Percentiles rank a stretch among this genome's conserved stretches.
Conservation (phyloP, 2,329 filamentous ascomycete genomes). For the Talaromyces sp. region DNA sequence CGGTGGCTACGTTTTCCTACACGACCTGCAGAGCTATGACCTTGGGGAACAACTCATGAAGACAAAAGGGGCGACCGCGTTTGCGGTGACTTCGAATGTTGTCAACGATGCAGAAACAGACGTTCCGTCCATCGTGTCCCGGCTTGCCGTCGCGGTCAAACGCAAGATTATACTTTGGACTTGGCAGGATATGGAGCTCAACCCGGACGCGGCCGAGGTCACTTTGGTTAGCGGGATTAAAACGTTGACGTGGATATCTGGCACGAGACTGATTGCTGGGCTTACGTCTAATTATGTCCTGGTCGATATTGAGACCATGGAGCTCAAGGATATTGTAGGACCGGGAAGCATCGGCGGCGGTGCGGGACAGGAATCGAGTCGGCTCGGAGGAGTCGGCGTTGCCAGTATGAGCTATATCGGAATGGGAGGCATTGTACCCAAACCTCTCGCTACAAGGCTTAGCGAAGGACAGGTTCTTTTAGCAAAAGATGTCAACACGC, state of each 20-base stretch:
- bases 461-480: constrained; percentile 79
- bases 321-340: constrained; percentile 73
- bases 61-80: constrained; percentile 83
- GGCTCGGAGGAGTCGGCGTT: constrained; percentile 77
- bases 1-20: constrained; percentile 81
- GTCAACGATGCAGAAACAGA: constrained; percentile 82
- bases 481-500: constrained; percentile 95
- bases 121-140: constrained; percentile 87
- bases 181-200: constrained; percentile 92
- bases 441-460: constrained; percentile 78
- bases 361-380: constrained; percentile 60
- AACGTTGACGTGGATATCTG: constrained; percentile 85
- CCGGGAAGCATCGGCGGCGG: constrained; percentile 66
- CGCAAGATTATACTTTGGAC: constrained; percentile 84
- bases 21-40: constrained; percentile 82
- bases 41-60: constrained; percentile 73
- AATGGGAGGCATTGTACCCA: constrained; percentile 84
- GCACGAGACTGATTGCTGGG: constrained; percentile 80
- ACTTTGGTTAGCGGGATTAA: constrained; percentile 78
- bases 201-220: constrained; percentile 68
- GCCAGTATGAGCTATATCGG: constrained; percentile 97
- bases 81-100: constrained; percentile 93
- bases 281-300: constrained; percentile 89
- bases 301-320: constrained; percentile 73
- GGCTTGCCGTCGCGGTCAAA: constrained; percentile 89